Conservation (phyloP, 106 monocot genomes). For the Dendrobium catenatum region DNA sequence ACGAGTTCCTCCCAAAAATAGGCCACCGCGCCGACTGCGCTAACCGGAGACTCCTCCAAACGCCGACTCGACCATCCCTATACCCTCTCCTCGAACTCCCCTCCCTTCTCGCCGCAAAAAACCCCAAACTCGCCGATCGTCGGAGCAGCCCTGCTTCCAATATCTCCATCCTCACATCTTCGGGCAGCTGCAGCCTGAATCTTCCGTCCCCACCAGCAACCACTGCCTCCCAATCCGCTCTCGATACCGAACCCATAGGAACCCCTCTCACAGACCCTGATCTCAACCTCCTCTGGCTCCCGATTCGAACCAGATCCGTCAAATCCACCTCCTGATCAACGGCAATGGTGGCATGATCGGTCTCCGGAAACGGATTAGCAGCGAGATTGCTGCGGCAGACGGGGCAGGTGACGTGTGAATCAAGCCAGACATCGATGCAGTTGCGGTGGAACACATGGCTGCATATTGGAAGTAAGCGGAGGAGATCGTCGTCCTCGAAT, state of each 20-base stretch:
- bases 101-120: constrained; percentile 10
- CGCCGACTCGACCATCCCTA: neutral
- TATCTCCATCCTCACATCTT: constrained; percentile 22
- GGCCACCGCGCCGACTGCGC: constrained; percentile 8
- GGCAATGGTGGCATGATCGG: neutral
- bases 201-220: constrained; percentile 1
- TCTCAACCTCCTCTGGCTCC: neutral
- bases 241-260: neutral
- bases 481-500: constrained; percentile 36
- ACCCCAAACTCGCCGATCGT: constrained; percentile 34
- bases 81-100: constrained; percentile 11
- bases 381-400: constrained; percentile 44
- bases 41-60: neutral
- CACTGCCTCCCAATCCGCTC: neutral
- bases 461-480: constrained; percentile 41
- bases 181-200: constrained; percentile 38
- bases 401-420: constrained; percentile 45
- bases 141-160: constrained; percentile 8
- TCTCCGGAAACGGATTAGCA: neutral
- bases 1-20: neutral
- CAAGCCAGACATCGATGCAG: constrained; percentile 52
- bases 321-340: neutral
- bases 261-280: neutral
- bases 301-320: neutral
- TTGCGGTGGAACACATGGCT: constrained; percentile 48